A percentile compares a stretch with the other conserved stretches of the same genome.
These are phyloP conservation scores for Sugiyamaella mastotermitis DNA, from an alignment of 805 yeast genomes.

Conservation along the genomic window DNA sequence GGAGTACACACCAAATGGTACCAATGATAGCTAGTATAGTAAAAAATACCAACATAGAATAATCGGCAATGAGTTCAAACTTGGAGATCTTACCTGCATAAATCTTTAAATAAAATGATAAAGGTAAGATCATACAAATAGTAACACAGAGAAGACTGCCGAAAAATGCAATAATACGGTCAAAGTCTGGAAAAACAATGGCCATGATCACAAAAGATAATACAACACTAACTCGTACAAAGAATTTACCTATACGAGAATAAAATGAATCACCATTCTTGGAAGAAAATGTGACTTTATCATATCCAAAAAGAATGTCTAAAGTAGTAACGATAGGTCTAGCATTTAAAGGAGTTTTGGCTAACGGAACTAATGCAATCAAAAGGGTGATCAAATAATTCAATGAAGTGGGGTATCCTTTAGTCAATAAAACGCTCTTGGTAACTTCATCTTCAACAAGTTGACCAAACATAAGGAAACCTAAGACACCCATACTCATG, in stretches of 20 bases:
- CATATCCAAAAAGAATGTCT: constrained; percentile 45
- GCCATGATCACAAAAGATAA: constrained; percentile 52
- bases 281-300: constrained; percentile 19
- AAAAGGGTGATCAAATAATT: constrained; percentile 47
- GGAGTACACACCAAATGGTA: constrained; percentile 30
- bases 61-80: constrained; percentile 36
- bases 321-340: constrained; percentile 73
- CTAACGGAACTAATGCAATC: constrained; percentile 77
- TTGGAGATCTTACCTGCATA: constrained; percentile 40
- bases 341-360: constrained; percentile 78
- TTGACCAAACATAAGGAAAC: constrained; percentile 75
- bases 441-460: constrained; percentile 66
- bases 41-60: constrained; percentile 41
- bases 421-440: constrained; percentile 59
- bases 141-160: constrained; percentile 78
- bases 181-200: constrained; percentile 69
- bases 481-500: constrained; percentile 54
- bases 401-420: constrained; percentile 62
- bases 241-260: constrained; percentile 12
- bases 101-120: constrained; percentile 59
- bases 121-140: constrained; percentile 74
- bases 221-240: constrained; percentile 45
- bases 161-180: constrained; percentile 69
- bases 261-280: background rate
- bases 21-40: constrained; percentile 50